Conservation (phyloP, 306 rosid genomes). For the Canavalia ensiformis region DNA sequence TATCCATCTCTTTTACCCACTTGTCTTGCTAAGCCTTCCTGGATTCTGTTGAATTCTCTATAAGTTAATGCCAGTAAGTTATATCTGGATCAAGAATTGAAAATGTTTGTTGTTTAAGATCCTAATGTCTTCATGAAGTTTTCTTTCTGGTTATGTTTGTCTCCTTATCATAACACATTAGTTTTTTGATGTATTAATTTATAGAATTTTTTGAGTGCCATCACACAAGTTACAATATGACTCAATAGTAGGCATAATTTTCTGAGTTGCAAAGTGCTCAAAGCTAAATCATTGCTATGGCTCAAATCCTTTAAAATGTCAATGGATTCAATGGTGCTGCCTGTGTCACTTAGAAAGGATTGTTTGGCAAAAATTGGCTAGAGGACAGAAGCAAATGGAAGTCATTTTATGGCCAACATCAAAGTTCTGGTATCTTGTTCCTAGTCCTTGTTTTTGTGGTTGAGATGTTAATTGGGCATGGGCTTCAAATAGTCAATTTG, state of each 20-base stretch:
- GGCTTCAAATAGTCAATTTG: conserved; percentile 8
- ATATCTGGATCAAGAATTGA: neutral
- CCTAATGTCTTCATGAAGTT: conserved; percentile 9
- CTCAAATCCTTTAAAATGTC: conserved; percentile 8
- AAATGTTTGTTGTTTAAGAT: conserved; percentile 11
- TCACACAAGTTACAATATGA: neutral
- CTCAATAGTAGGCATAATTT: neutral
- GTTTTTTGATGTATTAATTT: neutral
- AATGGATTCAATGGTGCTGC: neutral
- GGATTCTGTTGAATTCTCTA: conserved; percentile 29
- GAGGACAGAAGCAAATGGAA: conserved; percentile 13
- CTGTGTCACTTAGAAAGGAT: neutral
- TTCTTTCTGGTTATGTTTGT: neutral
- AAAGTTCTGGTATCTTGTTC: conserved; percentile 15
- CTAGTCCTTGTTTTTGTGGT: conserved; percentile 24
- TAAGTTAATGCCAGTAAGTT: conserved; percentile 1
- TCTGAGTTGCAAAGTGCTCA: neutral
- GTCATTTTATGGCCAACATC: conserved; percentile 1
- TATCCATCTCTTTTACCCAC: neutral
- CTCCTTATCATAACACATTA: neutral
- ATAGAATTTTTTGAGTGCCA: neutral
- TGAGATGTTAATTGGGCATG: conserved; percentile 20
- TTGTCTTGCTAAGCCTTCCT: conserved; percentile 24
- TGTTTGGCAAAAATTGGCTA: conserved; percentile 19
- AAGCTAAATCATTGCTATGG: conserved; percentile 9